These are phyloP conservation scores for Pseudofabraea citricarpa DNA, from an alignment of 2,329 filamentous ascomycete genomes.

Conservation along the genomic window DNA sequence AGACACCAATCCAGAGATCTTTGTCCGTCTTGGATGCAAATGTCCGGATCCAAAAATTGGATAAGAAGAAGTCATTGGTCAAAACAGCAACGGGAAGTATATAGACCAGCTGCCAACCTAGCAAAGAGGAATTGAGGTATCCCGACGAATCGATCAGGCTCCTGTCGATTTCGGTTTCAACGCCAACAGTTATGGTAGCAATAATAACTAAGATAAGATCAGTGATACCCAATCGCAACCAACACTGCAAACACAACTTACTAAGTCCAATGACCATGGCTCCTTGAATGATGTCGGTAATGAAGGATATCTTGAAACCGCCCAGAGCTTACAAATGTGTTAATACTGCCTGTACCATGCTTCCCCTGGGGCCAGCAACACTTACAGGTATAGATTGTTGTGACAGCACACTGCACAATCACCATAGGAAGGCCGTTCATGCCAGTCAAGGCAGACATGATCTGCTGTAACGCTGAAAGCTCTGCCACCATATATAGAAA, in stretches of 20 bases:
- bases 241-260: too few relatives aligned
- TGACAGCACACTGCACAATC: constrained; percentile 72
- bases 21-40: constrained; percentile 76
- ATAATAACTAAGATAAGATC: constrained; percentile 48
- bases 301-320: constrained; percentile 78
- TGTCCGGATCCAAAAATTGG: constrained; percentile 78
- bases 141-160: constrained; percentile 64
- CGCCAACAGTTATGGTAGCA: constrained; percentile 72
- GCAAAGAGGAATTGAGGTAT: constrained; percentile 61
- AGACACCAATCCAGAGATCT: constrained; percentile 70
- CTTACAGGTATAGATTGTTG: constrained; percentile 78
- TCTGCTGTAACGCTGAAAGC: constrained; percentile 75
- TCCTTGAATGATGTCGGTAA: constrained; percentile 79
- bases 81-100: constrained; percentile 76
- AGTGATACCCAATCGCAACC: too few relatives aligned
- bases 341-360: constrained; percentile 2
- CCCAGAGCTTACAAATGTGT: constrained; percentile 55
- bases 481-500: constrained; percentile 87
- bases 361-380: not conserved
- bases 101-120: constrained; percentile 84
- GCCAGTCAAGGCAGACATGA: constrained; percentile 68
- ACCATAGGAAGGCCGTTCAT: constrained; percentile 70
- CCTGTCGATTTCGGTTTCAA: constrained; percentile 66
- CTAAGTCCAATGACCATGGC: constrained; percentile 68
- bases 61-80: constrained; percentile 84